Evolutionary conservation across 2,329 filamentous ascomycete genomes (phyloP), one percentile per base, ranked within the genome.

Genomic region (Ilyonectria destructans): DNA sequence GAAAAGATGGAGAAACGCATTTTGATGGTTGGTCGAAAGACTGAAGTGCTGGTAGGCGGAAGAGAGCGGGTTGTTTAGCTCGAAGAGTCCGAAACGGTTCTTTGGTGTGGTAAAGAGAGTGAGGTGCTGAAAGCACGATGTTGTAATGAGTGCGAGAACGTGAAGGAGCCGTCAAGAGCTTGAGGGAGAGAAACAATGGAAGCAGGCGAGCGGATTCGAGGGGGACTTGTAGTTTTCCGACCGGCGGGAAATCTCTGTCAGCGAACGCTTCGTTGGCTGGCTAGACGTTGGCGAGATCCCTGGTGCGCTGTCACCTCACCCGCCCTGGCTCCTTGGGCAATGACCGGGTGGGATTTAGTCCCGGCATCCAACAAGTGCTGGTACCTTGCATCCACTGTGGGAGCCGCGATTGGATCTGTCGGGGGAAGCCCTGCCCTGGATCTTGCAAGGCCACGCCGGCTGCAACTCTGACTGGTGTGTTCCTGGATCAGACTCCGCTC

Each of bases 1-100:
- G 81, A 69, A 77, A 85, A 72, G 76, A 77, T 78, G 70, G 83
- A 79, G 81, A 84, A 81, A 75, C 82, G 83, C 85, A 87, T 87
- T 71, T 79, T 85, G 82, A 73, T 54, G 62, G 65, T 67, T 71
- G n/a, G 68, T 67, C 65, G 52, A 46, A 29, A 49, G 56, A 67
- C 37, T 55, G 5, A n/a, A 49, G 57, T 43, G 61, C 43, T 69
- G 51, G 43, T 29, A n/a, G 51, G 45, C 19, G 21, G 29, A 49
- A 56, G 33, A 31, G 58, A 65, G 58, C 15, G 46, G 33, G 58
- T 67, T 57, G 37, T 65, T 62, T 71, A 55, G 57, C 46, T 73
- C 35, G 46, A 45, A 63, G 17, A 55, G 67, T 62, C 55, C 63
- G 29, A 23, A 62, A 59, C 57, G 52, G 55, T 69, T 68, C 63